phyloP scores from a whole-genome alignment of 2,329 filamentous ascomycete species.

The Grosmannia clavigera region DNA sequence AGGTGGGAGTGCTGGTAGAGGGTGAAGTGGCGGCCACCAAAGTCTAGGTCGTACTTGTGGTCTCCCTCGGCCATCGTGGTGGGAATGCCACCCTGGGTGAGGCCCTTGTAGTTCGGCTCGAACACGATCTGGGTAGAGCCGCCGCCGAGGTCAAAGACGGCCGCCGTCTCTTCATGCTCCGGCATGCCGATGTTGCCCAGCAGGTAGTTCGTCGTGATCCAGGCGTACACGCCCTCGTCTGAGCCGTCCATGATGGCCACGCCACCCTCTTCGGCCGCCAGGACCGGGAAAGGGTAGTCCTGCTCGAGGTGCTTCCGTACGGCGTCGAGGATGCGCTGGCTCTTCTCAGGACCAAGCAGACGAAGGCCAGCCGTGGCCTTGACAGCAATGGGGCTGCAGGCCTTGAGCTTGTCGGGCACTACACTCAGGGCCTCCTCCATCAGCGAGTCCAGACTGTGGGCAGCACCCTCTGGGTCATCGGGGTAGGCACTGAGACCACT shows the following conservation, averaged over 20 bases:
- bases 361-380: constrained; percentile 94
- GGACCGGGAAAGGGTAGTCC: constrained; percentile 86
- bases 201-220: constrained; percentile 98
- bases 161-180: constrained; percentile 81
- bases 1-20: constrained; percentile 98
- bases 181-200: constrained; percentile 93
- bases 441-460: constrained; percentile 76
- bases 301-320: constrained; percentile 77
- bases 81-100: constrained; percentile 65
- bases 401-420: constrained; percentile 79
- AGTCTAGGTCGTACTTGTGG: constrained; percentile 87
- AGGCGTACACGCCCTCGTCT: constrained; percentile 94
- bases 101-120: constrained; percentile 78
- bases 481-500: constrained; percentile 73
- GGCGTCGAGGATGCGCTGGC: constrained; percentile 71
- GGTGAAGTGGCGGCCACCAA: constrained; percentile 75
- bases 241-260: constrained; percentile 96
- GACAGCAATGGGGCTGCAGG: constrained; percentile 91
- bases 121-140: constrained; percentile 98
- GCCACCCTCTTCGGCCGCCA: constrained; percentile 71
- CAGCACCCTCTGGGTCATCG: constrained; percentile 74
- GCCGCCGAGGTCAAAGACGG: constrained; percentile 90
- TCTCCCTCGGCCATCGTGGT: constrained; percentile 77
- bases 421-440: constrained; percentile 74
- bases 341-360: constrained; percentile 70